Percentiles rank a stretch among this genome's conserved stretches.
Evolutionary conservation across 1,284 basidiomycete species (phyloP).

Genomic region (Boletus smithii): DNA sequence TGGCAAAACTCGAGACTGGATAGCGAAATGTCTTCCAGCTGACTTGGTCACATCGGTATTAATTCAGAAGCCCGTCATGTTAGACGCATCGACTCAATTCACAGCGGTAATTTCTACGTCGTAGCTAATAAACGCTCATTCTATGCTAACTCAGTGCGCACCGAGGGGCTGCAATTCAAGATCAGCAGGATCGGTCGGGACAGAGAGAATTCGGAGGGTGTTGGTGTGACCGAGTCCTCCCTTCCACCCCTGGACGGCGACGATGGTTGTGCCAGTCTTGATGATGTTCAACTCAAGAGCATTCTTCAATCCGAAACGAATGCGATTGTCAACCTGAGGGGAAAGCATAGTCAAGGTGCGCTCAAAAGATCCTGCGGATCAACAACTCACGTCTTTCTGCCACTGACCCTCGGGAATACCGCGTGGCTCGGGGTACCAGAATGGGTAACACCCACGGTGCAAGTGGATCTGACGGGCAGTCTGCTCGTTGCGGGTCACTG

Average conservation of each 20-base stretch:
- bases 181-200: conserved; percentile 84
- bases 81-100: background rate
- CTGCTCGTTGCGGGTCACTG: conserved; percentile 94
- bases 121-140: background rate
- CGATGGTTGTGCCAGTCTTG: conserved; percentile 84
- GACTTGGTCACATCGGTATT: background rate
- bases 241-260: conserved; percentile 99
- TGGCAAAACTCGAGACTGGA: background rate
- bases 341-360: conserved; percentile 2
- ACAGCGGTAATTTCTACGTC: conserved; percentile 16
- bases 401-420: conserved; percentile 87
- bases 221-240: conserved; percentile 94
- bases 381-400: conserved; percentile 86
- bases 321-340: conserved; percentile 79
- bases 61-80: background rate
- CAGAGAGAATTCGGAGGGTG: conserved; percentile 74
- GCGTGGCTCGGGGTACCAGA: conserved; percentile 93
- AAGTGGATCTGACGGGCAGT: conserved; percentile 96
- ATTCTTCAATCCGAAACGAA: conserved; percentile 85
- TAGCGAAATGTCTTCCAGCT: too few species aligned
- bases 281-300: conserved; percentile 89
- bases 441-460: conserved; percentile 96
- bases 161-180: conserved; percentile 73
- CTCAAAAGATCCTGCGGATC: background rate
- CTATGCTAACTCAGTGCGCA: conserved; percentile 26